A percentile compares a stretch with the other conserved stretches of the same genome.
Conservation (phyloP, 768 basidiomycete species). For the Rhodocollybia butyracea region DNA sequence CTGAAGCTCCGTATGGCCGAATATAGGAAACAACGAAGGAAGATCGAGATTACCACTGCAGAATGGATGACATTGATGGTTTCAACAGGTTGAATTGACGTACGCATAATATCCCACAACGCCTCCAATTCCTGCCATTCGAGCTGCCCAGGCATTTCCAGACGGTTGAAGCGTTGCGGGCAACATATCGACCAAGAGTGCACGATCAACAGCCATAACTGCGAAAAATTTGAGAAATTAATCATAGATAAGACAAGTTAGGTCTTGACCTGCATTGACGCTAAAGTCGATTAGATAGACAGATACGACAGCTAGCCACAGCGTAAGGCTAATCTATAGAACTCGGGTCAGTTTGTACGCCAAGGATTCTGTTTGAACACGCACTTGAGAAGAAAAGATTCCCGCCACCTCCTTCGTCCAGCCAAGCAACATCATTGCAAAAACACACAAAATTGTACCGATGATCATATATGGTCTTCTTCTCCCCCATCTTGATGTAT, state of each 20-base stretch:
- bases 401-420: constrained; percentile 71
- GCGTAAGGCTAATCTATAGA: constrained; percentile 45
- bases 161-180: constrained; percentile 71
- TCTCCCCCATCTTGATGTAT: constrained; percentile 78
- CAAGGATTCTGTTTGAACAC: not conserved
- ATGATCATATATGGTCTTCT: constrained; percentile 82
- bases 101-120: constrained; percentile 88
- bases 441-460: constrained; percentile 61
- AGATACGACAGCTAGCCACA: constrained; percentile 71
- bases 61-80: not conserved
- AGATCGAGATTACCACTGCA: constrained; percentile 80
- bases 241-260: constrained; percentile 3
- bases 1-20: constrained; percentile 79
- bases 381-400: constrained; percentile 31
- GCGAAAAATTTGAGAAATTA: not conserved
- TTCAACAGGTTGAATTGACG: constrained; percentile 23
- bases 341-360: not conserved
- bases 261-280: constrained; percentile 45
- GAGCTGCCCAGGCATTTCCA: constrained; percentile 93
- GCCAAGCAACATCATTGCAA: constrained; percentile 79
- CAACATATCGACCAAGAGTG: constrained; percentile 83
- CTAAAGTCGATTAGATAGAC: constrained; percentile 70
- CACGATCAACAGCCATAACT: constrained; percentile 91
- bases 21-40: constrained; percentile 60
- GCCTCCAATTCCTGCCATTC: constrained; percentile 87